Conservation (phyloP, 441 rosid genomes). For the Manihot esculenta region DNA sequence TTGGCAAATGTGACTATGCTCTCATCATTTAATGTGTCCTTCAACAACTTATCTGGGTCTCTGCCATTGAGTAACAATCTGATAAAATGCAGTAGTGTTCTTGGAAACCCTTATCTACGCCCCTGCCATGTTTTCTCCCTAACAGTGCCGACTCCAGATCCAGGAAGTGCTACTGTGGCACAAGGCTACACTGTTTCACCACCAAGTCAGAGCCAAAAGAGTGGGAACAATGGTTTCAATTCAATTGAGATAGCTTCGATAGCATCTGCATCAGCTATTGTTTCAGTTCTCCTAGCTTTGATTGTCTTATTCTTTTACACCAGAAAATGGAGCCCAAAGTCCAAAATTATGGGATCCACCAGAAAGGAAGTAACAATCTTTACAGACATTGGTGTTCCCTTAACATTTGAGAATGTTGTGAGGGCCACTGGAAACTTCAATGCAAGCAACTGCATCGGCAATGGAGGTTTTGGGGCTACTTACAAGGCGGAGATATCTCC, state of each 20-base stretch:
- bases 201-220: slow-evolving; percentile 16
- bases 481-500: slow-evolving; percentile 74
- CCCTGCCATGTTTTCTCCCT: slow-evolving; percentile 43
- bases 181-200: slow-evolving; percentile 29
- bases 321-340: slow-evolving; percentile 50
- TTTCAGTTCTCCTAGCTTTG: slow-evolving; percentile 68
- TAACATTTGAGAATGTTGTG: slow-evolving; percentile 71
- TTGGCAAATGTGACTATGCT: slow-evolving; percentile 45
- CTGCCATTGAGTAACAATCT: slow-evolving; percentile 40
- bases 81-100: slow-evolving; percentile 45
- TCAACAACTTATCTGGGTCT: slow-evolving; percentile 58
- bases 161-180: slow-evolving; percentile 25
- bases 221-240: slow-evolving; percentile 35
- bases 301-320: slow-evolving; percentile 59
- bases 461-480: slow-evolving; percentile 85
- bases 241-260: slow-evolving; percentile 83
- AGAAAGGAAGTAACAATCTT: slow-evolving; percentile 67
- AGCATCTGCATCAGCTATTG: slow-evolving; percentile 72
- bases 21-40: slow-evolving; percentile 51
- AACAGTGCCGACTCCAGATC: slow-evolving; percentile 34
- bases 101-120: slow-evolving; percentile 52
- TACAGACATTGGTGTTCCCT: slow-evolving; percentile 50
- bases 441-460: slow-evolving; percentile 78
- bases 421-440: slow-evolving; percentile 77
- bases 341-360: slow-evolving; percentile 44